Base-by-base conservation (phyloP, 192 early-diverging fungal species). In the Funneliformis mosseae region DNA sequence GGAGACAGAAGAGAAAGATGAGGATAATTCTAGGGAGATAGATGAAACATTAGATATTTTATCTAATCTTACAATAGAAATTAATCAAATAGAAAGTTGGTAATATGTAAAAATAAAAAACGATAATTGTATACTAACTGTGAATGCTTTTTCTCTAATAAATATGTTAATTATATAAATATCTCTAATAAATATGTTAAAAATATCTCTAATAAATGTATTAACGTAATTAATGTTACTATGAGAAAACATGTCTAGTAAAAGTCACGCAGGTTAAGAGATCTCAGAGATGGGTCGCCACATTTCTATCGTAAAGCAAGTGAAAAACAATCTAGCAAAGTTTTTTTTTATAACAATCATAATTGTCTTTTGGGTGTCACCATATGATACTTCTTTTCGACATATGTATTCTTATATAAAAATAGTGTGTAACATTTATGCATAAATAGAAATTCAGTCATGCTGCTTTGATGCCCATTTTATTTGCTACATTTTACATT, bases 41-140 rank as follows among this genome's bases (percentile, higher is more conserved):
- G 66, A 68, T 27, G 25, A 68, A 27, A 12, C 25, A 25, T 25
- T 68, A 27, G 25, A 68, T 27, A 68, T 68, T 68, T 68, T 27
- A 39, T 68, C 38, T 68, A 68, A 27, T 28, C 25, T 68, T 14
- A 27, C 5, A 39, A 27, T 14, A 68, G 38, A 68, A 68, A 68
- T 68, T 68, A 68, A 68, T 27, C 66, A 68, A 68, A 68, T 68
- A 28, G 25, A 68, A 27, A 14, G 5, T 68, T 68, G 66, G 38
- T 68, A 68, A 68, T 33, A 33, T 33, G 3, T 33, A 33, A 28
- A 12, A 60, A 60, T 60, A 60, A n/a, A 60, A 60, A 60, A n/a
- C 14, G n/a, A n/a, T 60, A 60, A 60, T 14, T n/a, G 59, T 16
- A 60, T n/a, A 60, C 59, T 60, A 60, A 60, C 33, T 33, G 33